These are phyloP conservation scores for Vaccinium darrowii DNA, from an alignment of 148 eudicot species.

Conservation along the genomic window DNA sequence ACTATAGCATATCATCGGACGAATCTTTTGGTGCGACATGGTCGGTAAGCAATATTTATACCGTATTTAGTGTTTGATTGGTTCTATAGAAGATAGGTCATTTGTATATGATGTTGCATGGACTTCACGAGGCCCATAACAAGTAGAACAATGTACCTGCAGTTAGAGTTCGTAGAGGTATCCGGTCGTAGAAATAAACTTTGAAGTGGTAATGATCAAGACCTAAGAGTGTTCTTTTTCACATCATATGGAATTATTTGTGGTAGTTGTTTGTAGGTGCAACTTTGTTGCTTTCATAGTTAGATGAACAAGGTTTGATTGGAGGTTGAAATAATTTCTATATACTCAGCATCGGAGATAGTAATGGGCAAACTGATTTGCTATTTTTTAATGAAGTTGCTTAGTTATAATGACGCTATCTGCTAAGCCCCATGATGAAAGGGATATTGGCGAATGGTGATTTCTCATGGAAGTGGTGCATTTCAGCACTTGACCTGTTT, in stretches of 20 bases:
- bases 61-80: conserved; percentile 10
- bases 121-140: not conserved
- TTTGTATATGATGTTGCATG: not conserved
- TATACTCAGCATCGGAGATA: not conserved
- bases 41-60: conserved; percentile 76
- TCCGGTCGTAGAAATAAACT: not conserved
- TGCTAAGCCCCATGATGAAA: not conserved
- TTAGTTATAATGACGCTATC: not conserved
- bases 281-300: not conserved
- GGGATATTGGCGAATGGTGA: not conserved
- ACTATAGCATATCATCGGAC: conserved; percentile 92
- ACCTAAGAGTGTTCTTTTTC: not conserved
- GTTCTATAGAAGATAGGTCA: no score
- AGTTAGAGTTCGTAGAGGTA: not conserved
- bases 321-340: not conserved
- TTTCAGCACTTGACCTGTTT: not conserved
- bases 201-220: not conserved
- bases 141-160: not conserved
- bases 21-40: conserved; percentile 85
- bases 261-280: not conserved
- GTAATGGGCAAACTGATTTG: not conserved
- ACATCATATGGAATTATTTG: no score
- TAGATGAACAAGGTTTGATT: not conserved
- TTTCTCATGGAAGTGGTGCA: conserved; percentile 4
- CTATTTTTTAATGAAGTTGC: not conserved